A percentile compares a stretch with the other conserved stretches of the same genome.
Evolutionary conservation across 345 rosid genomes (phyloP).

Genomic region (Hibiscus tridactylites): DNA sequence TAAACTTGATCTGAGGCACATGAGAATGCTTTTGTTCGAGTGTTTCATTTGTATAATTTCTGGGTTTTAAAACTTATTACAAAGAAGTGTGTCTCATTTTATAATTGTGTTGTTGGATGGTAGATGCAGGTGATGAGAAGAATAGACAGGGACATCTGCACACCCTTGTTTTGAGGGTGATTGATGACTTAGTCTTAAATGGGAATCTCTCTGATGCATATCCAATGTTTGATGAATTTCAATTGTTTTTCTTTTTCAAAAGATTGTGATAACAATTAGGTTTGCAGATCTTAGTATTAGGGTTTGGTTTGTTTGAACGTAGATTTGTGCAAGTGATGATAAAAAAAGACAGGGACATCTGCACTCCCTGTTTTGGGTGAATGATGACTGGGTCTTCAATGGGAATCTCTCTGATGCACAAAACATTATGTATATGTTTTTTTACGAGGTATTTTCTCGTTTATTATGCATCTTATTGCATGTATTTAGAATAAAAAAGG

Average conservation of each 20-base stretch:
- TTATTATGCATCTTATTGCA: no score
- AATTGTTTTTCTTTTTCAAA: no score
- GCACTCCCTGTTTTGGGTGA: neutral
- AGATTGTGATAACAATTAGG: no score
- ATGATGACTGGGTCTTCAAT: neutral
- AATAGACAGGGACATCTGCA: constrained; percentile 4
- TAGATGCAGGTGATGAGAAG: neutral
- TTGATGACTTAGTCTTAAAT: neutral
- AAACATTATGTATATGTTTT: no score
- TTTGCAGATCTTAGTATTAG: no score
- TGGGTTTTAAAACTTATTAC: neutral
- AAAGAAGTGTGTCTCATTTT: neutral
- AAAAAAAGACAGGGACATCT: constrained; percentile 1
- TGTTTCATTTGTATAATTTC: no score
- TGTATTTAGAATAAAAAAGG: no score
- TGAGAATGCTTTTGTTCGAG: neutral
- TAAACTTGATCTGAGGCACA: constrained; percentile 30
- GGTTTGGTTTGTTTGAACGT: no score
- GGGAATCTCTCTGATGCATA: constrained; percentile 1
- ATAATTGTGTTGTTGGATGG: neutral
- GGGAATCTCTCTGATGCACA: constrained; percentile 2
- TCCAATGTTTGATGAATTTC: no score
- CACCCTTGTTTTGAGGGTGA: neutral
- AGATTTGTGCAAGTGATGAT: neutral
- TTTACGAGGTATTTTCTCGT: no score